Base-by-base conservation (phyloP, 805 yeast species). In the Saturnispora quitensis region DNA sequence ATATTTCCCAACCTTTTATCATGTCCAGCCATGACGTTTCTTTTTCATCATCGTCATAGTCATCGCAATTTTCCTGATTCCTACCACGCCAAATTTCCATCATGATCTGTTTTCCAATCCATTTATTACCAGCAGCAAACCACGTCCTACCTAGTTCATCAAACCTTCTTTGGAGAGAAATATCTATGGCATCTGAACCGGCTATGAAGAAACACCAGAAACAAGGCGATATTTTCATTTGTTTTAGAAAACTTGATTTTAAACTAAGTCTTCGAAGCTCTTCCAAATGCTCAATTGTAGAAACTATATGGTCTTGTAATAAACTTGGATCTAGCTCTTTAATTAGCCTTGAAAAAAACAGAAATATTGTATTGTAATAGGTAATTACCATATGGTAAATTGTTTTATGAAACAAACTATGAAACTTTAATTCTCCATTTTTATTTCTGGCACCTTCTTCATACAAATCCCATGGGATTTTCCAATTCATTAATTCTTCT, bases 61-160 rank as follows among this genome's bases (percentile, higher is more conserved):
- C 68, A 33, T 62, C 50, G 22, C 51, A 56, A 4, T 53, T 55
- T n/a, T 43, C 46, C n/a, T 51, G 53, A 20, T 66, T 68, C 42
- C 75, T 58, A 25, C 78, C 61, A 36, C 73, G 68, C 78, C 80
- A 76, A 13, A 76, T 69, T 58, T 78, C 83, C 54, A 68, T 68
- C 55, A 78, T 62, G 27, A 78, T 69, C 58, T 79, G 84, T 56
- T 77, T 77, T 1, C 76, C 74, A 36, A 81, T 65, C 84, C 84
- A 79, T 55, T 73, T 74, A 52, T 74, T 61, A 8, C 67, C 75
- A 15, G 65, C 62, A 50, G 56, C 63, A 40, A 67, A 65, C 35
- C 64, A 59, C 6, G 58, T 54, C 65, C 73, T 68, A 5, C 72
- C 60, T 22, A 59, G 49, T 40, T 62, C 63, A 51, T 72, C 69